Conservation (phyloP, 2,329 filamentous ascomycete genomes). For the Fragosphaeria purpurea region DNA sequence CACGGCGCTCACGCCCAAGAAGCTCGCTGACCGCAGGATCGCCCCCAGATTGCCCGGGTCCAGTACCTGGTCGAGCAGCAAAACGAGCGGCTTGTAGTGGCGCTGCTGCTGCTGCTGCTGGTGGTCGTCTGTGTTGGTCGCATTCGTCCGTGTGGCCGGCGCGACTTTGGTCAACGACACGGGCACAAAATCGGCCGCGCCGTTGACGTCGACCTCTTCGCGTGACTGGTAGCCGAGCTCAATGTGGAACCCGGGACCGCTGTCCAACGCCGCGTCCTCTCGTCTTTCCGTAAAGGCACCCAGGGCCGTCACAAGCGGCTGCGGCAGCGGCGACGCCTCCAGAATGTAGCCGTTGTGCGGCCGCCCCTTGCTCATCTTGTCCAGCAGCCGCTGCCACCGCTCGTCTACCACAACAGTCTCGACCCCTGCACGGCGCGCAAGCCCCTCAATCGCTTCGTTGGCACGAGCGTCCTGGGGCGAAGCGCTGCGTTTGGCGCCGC, state of each 20-base stretch:
- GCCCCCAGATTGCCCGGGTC: constrained; percentile 88
- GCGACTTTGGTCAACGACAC: background rate
- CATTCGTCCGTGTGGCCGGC: background rate
- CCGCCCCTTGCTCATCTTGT: constrained; percentile 71
- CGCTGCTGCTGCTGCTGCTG: background rate
- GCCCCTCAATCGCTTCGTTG: constrained; percentile 32
- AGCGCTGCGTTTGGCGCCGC: constrained; percentile 40
- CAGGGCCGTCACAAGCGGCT: constrained; percentile 54
- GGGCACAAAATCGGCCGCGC: constrained; percentile 43
- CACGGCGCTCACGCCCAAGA: constrained; percentile 80
- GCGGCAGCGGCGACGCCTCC: constrained; percentile 75
- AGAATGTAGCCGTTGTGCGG: constrained; percentile 87
- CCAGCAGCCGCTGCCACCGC: constrained; percentile 57
- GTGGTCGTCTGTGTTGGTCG: background rate
- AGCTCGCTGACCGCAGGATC: constrained; percentile 79
- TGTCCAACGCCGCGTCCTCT: constrained; percentile 11
- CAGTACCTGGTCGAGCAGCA: constrained; percentile 65
- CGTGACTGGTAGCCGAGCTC: constrained; percentile 55
- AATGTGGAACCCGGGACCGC: constrained; percentile 39
- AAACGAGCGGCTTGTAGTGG: constrained; percentile 54
- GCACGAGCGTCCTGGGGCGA: no score
- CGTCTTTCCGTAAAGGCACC: constrained; percentile 33
- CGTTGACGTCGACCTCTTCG: constrained; percentile 69
- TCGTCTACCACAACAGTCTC: constrained; percentile 48
- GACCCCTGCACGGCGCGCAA: constrained; percentile 42